These are phyloP conservation scores for Salisapilia sapeloensis DNA, from an alignment of 352 stramenopile genomes.

Conservation along the genomic window DNA sequence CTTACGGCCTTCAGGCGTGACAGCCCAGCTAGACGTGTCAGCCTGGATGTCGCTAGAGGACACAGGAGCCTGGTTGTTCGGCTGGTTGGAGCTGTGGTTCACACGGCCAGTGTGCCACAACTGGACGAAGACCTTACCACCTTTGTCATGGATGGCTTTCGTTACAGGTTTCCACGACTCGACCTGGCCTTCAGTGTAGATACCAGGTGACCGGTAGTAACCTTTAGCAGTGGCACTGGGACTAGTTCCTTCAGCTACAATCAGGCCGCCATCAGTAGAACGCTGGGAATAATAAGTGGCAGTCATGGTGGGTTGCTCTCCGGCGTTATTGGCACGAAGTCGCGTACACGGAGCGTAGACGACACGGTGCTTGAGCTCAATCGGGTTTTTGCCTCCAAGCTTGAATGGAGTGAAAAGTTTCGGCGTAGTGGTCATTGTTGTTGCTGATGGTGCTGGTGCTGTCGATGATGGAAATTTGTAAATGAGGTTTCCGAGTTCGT, in stretches of 20 bases:
- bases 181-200: slow-evolving; percentile 20
- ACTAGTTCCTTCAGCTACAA: slow-evolving; percentile 20
- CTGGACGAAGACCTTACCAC: slow-evolving; percentile 39
- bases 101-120: slow-evolving; percentile 52
- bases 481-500: too few species aligned
- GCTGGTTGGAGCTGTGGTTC: slow-evolving; percentile 32
- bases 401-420: slow-evolving; percentile 10
- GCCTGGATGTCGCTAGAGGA: slow-evolving; percentile 20
- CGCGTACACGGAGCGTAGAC: slow-evolving; percentile 17
- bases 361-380: slow-evolving; percentile 23
- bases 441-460: slow-evolving; percentile 4
- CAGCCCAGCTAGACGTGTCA: slow-evolving; percentile 7
- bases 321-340: slow-evolving; percentile 5
- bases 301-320: slow-evolving; percentile 6
- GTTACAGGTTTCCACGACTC: slow-evolving; percentile 22
- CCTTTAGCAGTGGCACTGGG: slow-evolving; percentile 12
- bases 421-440: slow-evolving; percentile 4
- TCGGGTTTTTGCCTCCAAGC: slow-evolving; percentile 3
- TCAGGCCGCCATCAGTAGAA: slow-evolving; percentile 14
- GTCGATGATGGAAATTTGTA: too few species aligned
- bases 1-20: slow-evolving; percentile 16
- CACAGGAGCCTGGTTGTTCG: slow-evolving; percentile 22
- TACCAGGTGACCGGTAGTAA: slow-evolving; percentile 15
- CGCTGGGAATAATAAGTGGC: slow-evolving; percentile 22
- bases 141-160: slow-evolving; percentile 43